Evolutionary conservation across 106 monocot species (phyloP).

Genomic region (Phalaenopsis aphrodite): DNA sequence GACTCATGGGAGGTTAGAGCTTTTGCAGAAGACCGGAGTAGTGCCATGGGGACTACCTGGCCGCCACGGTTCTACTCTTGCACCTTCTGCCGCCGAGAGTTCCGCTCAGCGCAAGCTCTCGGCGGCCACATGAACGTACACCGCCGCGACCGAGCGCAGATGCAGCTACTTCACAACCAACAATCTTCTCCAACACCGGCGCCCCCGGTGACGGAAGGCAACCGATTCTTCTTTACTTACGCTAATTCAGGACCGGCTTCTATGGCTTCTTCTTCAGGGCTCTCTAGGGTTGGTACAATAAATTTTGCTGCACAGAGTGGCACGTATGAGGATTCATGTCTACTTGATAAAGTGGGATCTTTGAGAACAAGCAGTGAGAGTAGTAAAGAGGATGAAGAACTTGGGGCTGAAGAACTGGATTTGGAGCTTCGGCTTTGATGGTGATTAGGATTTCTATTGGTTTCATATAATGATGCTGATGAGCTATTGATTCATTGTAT

Average conservation of each 20-base stretch:
- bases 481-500: not conserved
- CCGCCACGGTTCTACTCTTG: not conserved
- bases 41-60: slow-evolving; percentile 1
- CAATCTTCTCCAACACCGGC: slow-evolving; percentile 2
- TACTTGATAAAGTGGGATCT: not conserved
- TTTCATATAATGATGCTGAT: not conserved
- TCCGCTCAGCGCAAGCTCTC: slow-evolving; percentile 73
- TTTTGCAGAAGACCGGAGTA: not conserved
- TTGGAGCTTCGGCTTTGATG: slow-evolving; percentile 23
- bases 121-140: slow-evolving; percentile 93
- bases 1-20: too few species aligned
- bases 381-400: not conserved
- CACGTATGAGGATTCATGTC: not conserved
- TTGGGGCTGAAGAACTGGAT: slow-evolving; percentile 12
- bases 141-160: slow-evolving; percentile 57
- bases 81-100: slow-evolving; percentile 68
- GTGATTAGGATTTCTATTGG: not conserved
- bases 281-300: not conserved
- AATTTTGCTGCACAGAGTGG: not conserved
- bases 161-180: not conserved
- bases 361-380: not conserved
- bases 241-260: not conserved
- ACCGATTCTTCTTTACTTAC: too few species aligned
- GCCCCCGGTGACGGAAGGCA: slow-evolving; percentile 14
- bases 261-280: not conserved